Percentiles rank a stretch among this genome's conserved stretches.
Evolutionary conservation across 805 yeast species (phyloP).

Genomic region (Saccharomycopsis oosterbeekiorum): DNA sequence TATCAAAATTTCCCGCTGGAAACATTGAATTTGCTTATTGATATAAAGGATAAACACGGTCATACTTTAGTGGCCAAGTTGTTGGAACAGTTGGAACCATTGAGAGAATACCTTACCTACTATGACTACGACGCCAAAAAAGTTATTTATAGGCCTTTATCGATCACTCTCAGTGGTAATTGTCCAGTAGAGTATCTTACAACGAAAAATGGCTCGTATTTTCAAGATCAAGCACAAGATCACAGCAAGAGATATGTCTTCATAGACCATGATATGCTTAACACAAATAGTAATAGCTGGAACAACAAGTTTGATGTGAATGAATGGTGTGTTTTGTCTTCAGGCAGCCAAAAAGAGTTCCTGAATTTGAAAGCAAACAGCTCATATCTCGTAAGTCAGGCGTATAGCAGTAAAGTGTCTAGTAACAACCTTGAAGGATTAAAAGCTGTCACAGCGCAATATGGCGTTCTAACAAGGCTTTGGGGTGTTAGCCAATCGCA

Average conservation of each 20-base stretch:
- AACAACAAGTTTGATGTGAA: not conserved
- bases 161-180: conserved; percentile 11
- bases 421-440: not conserved
- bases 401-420: not conserved
- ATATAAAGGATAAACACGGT: conserved; percentile 34
- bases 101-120: conserved; percentile 14
- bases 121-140: conserved; percentile 7
- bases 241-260: conserved; percentile 28
- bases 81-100: conserved; percentile 38
- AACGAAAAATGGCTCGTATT: not conserved
- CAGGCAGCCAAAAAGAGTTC: not conserved
- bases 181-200: conserved; percentile 7
- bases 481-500: not conserved
- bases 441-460: not conserved
- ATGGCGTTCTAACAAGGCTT: not conserved
- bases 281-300: not conserved
- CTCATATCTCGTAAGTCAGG: not conserved
- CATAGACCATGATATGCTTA: conserved; percentile 30
- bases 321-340: not conserved
- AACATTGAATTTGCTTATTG: conserved; percentile 48
- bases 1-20: conserved; percentile 38
- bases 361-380: not conserved
- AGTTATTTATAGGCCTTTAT: conserved; percentile 7
- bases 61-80: conserved; percentile 36
- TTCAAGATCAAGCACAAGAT: conserved; percentile 21